These are phyloP conservation scores for Boletellus sp. DNA, from an alignment of 768 basidiomycete genomes.

Conservation along the genomic window DNA sequence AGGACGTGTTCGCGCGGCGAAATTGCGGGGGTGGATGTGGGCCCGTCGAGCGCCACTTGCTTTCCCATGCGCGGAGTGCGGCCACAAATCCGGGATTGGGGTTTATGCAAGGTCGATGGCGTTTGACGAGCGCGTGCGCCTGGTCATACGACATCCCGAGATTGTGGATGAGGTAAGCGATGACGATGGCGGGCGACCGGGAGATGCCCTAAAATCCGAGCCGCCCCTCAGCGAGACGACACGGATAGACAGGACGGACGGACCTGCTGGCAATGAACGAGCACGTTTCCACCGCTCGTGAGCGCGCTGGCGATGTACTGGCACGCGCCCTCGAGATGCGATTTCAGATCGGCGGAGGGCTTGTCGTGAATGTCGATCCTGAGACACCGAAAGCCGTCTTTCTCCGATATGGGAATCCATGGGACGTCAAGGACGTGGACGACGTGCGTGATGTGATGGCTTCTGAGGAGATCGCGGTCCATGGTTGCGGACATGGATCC, in stretches of 20 bases:
- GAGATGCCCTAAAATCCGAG: conserved; percentile 58
- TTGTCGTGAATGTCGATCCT: conserved; percentile 68
- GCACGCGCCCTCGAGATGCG: conserved; percentile 67
- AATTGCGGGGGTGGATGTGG: conserved; percentile 19
- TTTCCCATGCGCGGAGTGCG: conserved; percentile 58
- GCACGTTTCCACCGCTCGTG: conserved; percentile 56
- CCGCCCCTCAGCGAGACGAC: conserved; percentile 1
- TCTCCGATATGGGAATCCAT: conserved; percentile 51
- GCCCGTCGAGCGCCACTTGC: conserved; percentile 23
- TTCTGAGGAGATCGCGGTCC: conserved; percentile 50
- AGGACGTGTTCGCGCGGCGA: conserved; percentile 30
- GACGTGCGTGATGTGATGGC: conserved; percentile 51
- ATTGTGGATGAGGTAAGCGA: conserved; percentile 77
- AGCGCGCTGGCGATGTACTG: conserved; percentile 62
- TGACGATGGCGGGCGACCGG: conserved; percentile 71
- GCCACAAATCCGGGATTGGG: conserved; percentile 75
- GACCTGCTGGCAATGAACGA: conserved; percentile 84
- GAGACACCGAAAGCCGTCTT: conserved; percentile 51
- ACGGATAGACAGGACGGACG: conserved; percentile 12
- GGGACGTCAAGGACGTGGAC: conserved; percentile 67
- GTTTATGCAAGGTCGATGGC: conserved; percentile 67
- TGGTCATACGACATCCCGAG: conserved; percentile 70
- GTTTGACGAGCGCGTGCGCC: conserved; percentile 57
- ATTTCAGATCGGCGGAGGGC: conserved; percentile 55
- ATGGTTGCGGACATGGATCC: conserved; percentile 61